Base-by-base conservation (phyloP, 257 asterid genomes). In the Eucommia ulmoides region DNA sequence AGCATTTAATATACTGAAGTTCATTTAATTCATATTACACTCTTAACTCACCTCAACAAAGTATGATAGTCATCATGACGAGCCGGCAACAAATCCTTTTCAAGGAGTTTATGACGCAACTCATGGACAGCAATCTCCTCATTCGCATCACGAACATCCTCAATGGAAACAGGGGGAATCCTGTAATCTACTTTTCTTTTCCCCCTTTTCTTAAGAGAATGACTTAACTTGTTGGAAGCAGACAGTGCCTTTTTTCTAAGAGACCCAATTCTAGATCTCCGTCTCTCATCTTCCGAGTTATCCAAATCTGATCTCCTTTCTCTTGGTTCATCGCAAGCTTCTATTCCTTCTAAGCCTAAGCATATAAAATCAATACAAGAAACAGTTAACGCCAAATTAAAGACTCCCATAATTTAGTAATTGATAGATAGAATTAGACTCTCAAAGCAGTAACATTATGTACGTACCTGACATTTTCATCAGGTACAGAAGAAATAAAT, bases 51-150 rank as follows among this genome's bases (percentile, higher is more conserved):
- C 97, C 97, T 85, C 74, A 82, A 62, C 69, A 89, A 60, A 50
- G 81, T 82, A 66, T 89, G 93, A 73, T 89, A 89, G 70, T 89
- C 97, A 58, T 89, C 97, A 59, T 68, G 93, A 63, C 72, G 73
- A 62, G 64, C 63, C 22, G 97, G 97, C 82, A 89, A 61, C 73
- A 85, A 73, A 72, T 80, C 74, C 54, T 55, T 66, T 45, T 74
- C 78, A 52, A 80, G 61, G 47, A 89, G 96, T 58, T 55, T 76
- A 68, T 78, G 82, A 46, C 93, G 88, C 55, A 89, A 73, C 50
- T 82, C 94, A 46, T 60, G 29, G 42, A 89, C 97, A 65, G 72
- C 79, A 71, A 65, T 75, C 77, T 82, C 97, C 72, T 89, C 97
- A 67, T 68, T 71, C 48, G 82, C 83, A 61, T 89, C 96, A 23